Evolutionary conservation across 371 early-diverging fungal genomes (phyloP).

Genomic region (Syncephalastrum monosporum): DNA sequence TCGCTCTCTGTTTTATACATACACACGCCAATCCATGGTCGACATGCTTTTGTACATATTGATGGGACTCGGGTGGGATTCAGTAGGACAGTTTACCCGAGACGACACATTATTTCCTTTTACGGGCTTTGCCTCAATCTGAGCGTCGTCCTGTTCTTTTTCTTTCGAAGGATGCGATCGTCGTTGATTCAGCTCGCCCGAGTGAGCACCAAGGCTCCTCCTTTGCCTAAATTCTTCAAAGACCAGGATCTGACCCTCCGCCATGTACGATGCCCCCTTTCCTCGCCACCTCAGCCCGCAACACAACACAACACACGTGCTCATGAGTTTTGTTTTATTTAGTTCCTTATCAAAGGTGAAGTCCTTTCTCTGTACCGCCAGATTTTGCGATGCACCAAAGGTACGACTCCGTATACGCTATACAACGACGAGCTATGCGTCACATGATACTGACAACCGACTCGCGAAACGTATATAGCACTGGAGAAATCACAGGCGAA

Average conservation of each 20-base stretch:
- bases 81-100: too few species aligned
- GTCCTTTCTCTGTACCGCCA: slow-evolving; percentile 63
- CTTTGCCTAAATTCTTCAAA: slow-evolving; percentile 45
- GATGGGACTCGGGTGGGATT: too few species aligned
- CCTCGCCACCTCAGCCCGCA: neutral
- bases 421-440: too few species aligned
- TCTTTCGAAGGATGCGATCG: too few species aligned
- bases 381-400: slow-evolving; percentile 56
- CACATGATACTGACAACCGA: neutral
- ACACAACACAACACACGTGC: neutral
- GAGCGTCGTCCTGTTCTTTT: too few species aligned
- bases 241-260: slow-evolving; percentile 33
- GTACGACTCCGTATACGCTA: slow-evolving; percentile 11
- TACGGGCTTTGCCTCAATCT: too few species aligned
- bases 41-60: too few species aligned
- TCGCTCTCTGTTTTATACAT: too few species aligned
- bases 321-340: neutral
- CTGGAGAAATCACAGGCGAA: slow-evolving; percentile 50
- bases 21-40: too few species aligned
- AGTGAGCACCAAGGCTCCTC: slow-evolving; percentile 10
- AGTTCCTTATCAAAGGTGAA: slow-evolving; percentile 58
- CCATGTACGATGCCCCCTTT: slow-evolving; percentile 25
- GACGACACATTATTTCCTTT: too few species aligned
- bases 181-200: too few species aligned
- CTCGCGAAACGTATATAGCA: slow-evolving; percentile 12